Conservation (phyloP, 768 basidiomycete species). For the Russula sp. region DNA sequence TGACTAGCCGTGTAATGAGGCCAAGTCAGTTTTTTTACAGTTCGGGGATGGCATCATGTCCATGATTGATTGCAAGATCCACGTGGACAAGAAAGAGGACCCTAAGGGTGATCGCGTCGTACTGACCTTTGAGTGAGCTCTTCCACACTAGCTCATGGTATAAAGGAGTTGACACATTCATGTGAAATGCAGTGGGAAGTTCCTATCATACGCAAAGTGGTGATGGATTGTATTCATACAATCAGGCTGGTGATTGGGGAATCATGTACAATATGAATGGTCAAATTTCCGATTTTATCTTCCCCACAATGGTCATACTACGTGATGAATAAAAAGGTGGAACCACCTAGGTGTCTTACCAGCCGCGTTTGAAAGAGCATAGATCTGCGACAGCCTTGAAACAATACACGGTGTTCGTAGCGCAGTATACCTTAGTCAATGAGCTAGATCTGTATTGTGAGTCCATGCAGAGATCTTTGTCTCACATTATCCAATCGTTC, state of each 20-base stretch:
- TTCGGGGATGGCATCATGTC: conserved; percentile 89
- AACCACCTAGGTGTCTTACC: neutral
- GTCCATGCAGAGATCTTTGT: neutral
- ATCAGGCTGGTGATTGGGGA: neutral
- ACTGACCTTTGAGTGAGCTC: conserved; percentile 71
- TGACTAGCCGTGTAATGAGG: neutral
- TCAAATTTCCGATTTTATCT: neutral
- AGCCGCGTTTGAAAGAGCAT: neutral
- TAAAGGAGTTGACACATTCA: conserved; percentile 3
- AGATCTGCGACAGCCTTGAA: too few species aligned
- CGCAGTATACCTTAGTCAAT: neutral
- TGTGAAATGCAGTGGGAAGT: conserved; percentile 57
- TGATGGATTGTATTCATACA: conserved; percentile 32
- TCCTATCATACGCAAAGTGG: conserved; percentile 72
- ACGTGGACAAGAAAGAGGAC: conserved; percentile 63
- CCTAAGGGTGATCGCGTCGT: conserved; percentile 79
- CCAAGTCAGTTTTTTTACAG: conserved; percentile 37
- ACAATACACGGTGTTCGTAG: neutral
- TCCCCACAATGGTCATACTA: neutral
- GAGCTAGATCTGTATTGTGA: neutral
- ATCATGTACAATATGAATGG: neutral
- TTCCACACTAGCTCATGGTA: conserved; percentile 6
- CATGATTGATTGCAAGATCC: conserved; percentile 80
- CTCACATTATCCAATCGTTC: neutral
- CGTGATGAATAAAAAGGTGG: neutral